phyloP scores from a whole-genome alignment of 345 rosid species.

The Durio zibethinus region DNA sequence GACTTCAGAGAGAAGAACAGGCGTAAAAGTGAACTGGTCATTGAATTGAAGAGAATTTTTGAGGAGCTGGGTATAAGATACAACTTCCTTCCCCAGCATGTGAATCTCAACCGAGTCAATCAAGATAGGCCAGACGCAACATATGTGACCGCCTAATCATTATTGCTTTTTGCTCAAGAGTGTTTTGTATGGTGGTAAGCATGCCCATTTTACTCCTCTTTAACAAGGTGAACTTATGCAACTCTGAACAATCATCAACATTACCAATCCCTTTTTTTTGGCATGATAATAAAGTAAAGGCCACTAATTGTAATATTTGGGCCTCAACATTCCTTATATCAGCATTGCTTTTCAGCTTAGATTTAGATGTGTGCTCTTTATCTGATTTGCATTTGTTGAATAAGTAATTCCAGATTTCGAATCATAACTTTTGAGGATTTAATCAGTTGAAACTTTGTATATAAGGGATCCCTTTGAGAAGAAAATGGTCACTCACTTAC shows the following conservation, averaged over 20 bases:
- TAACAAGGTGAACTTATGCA: neutral
- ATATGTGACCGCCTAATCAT: constrained; percentile 9
- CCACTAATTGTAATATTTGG: neutral
- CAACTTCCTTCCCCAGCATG: constrained; percentile 45
- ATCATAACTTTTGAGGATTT: neutral
- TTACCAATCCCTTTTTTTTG: neutral
- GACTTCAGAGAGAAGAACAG: constrained; percentile 44
- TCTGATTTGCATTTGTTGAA: neutral
- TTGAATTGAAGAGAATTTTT: constrained; percentile 45
- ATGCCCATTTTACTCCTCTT: neutral
- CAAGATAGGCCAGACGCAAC: constrained; percentile 19
- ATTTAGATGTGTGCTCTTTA: neutral
- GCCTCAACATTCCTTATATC: neutral
- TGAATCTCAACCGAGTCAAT: constrained; percentile 29
- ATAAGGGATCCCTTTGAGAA: neutral
- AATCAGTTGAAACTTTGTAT: neutral
- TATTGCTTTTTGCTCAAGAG: neutral
- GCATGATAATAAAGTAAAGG: neutral
- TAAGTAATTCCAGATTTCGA: neutral
- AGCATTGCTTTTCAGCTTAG: neutral
- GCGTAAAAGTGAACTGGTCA: constrained; percentile 44
- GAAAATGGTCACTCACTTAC: neutral
- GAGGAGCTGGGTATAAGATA: constrained; percentile 49
- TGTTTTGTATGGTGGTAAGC: neutral
- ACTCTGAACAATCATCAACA: neutral